These are phyloP conservation scores for Boechera stricta DNA, from an alignment of 345 rosid species.

Conservation along the genomic window DNA sequence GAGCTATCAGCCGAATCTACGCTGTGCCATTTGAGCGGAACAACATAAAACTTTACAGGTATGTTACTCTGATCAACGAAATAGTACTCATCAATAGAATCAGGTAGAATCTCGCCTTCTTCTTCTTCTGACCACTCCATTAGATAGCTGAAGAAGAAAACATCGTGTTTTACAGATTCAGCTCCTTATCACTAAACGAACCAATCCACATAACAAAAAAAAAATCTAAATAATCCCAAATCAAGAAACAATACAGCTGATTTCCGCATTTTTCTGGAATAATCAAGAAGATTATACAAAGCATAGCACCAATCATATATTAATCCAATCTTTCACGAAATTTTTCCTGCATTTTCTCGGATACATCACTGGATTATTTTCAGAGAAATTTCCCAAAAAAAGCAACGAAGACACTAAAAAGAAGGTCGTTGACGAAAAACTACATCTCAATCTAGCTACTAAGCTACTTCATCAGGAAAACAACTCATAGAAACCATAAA, in stretches of 20 bases:
- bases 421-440: neutral
- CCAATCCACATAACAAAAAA: neutral
- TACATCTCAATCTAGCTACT: neutral
- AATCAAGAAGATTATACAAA: no score
- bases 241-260: neutral
- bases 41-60: neutral
- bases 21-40: slow-evolving; percentile 9
- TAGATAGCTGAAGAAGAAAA: neutral
- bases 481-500: neutral
- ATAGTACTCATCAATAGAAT: slow-evolving; percentile 16
- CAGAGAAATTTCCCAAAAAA: neutral
- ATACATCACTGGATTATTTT: no score
- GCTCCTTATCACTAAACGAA: neutral
- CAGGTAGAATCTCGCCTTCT: slow-evolving; percentile 40
- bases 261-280: neutral
- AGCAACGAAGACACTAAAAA: neutral
- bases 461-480: neutral
- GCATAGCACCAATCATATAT: no score
- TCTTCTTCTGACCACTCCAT: slow-evolving; percentile 37
- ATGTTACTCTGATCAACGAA: slow-evolving; percentile 16
- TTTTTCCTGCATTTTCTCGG: neutral
- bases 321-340: neutral
- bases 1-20: slow-evolving; percentile 5
- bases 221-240: no score
- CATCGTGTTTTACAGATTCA: neutral